phyloP scores from a whole-genome alignment of 495 filamentous ascomycete species.

The Trichoderma virens region DNA sequence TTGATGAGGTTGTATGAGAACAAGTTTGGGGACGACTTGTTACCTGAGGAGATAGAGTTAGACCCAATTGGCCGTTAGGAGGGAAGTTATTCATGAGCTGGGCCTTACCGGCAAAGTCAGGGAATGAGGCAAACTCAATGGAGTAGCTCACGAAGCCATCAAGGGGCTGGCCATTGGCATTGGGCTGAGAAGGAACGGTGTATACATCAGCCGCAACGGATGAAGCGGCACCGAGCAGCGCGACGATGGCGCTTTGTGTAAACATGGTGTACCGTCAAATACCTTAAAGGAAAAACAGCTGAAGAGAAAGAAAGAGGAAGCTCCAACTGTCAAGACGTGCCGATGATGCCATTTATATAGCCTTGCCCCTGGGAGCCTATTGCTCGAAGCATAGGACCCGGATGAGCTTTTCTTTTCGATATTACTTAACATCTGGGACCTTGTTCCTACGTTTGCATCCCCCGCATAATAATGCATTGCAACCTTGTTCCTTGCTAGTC shows the following conservation, averaged over 20 bases:
- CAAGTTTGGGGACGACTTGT: constrained; percentile 41
- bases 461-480: not conserved
- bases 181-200: constrained; percentile 8
- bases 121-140: constrained; percentile 55
- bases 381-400: not conserved
- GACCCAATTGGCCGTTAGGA: not conserved
- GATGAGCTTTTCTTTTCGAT: not conserved
- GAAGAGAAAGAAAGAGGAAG: not conserved
- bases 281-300: not conserved
- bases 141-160: constrained; percentile 52
- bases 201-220: constrained; percentile 7
- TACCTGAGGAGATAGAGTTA: constrained; percentile 25
- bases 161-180: constrained; percentile 19
- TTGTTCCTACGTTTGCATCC: not conserved
- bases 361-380: not conserved
- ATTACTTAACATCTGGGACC: not conserved
- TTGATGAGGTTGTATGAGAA: constrained; percentile 51
- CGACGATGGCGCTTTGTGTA: not conserved
- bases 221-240: constrained; percentile 7
- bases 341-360: not conserved
- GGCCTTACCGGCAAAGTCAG: constrained; percentile 51
- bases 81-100: not conserved
- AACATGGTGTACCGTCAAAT: not conserved
- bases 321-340: not conserved
- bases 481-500: not conserved